Percentiles rank a stretch among this genome's conserved stretches.
phyloP scores from a whole-genome alignment of 331 rosid species.

The Prunus yedoensis region DNA sequence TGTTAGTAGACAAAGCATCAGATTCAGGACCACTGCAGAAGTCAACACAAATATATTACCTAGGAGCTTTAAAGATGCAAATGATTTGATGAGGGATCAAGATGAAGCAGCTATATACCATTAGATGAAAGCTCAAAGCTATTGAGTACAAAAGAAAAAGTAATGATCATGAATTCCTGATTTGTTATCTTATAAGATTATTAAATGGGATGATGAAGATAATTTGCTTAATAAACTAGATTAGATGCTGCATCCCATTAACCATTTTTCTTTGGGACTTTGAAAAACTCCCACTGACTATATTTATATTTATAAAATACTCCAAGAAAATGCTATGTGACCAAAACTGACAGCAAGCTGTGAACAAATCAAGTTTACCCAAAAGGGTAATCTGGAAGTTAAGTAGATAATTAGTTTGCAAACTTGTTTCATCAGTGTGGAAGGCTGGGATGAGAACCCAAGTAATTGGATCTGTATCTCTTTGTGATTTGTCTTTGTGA shows the following conservation, averaged over 20 bases:
- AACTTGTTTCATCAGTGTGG: neutral
- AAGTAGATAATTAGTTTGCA: neutral
- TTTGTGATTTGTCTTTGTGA: neutral
- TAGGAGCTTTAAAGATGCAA: neutral
- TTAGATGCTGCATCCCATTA: conserved; percentile 5
- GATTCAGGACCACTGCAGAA: conserved; percentile 17
- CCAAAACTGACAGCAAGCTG: neutral
- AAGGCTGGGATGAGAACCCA: too few species aligned
- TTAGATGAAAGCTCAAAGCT: neutral
- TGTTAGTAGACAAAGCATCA: conserved; percentile 14
- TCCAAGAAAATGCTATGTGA: too few species aligned
- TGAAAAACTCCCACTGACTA: neutral
- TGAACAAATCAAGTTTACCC: neutral
- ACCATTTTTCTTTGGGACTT: neutral
- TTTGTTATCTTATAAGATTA: neutral
- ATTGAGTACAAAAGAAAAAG: neutral
- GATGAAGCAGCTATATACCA: conserved; percentile 5
- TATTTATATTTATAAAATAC: neutral
- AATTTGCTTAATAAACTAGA: neutral
- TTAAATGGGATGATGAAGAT: neutral
- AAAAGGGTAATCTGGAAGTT: neutral
- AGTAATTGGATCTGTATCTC: too few species aligned
- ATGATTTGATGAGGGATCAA: conserved; percentile 7
- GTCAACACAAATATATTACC: conserved; percentile 20
- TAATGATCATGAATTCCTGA: neutral